Conservation (phyloP, 176 grass and related monocot genomes). For the Pharus latifolius region DNA sequence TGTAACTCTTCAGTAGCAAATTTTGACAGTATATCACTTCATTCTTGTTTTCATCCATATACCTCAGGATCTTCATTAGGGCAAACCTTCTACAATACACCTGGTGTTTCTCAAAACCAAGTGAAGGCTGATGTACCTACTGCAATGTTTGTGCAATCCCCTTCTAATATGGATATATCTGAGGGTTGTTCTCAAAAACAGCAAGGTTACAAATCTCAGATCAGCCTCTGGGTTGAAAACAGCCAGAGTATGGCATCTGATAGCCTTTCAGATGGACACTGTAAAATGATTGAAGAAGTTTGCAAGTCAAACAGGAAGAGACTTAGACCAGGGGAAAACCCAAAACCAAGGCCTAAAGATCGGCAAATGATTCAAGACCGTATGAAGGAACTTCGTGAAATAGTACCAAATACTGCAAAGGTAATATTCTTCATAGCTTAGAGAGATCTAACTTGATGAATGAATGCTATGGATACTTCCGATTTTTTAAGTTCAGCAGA, state of each 20-base stretch:
- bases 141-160: constrained; percentile 5
- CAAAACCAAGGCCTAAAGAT: constrained; percentile 59
- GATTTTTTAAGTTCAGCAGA: background rate
- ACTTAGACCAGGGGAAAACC: constrained; percentile 36
- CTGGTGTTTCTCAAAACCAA: background rate
- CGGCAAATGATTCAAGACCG: constrained; percentile 67
- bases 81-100: background rate
- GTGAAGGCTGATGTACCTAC: constrained; percentile 8
- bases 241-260: background rate
- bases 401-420: constrained; percentile 61
- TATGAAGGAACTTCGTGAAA: constrained; percentile 63
- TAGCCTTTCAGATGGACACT: constrained; percentile 12
- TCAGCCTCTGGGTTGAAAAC: constrained; percentile 41
- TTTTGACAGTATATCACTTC: background rate
- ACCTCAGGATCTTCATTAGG: background rate
- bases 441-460: background rate
- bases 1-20: constrained; percentile 11
- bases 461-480: background rate
- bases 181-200: background rate
- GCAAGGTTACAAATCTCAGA: constrained; percentile 41
- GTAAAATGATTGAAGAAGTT: constrained; percentile 30
- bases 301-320: constrained; percentile 48
- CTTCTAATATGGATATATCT: background rate
- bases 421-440: constrained; percentile 6
- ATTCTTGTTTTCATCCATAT: background rate